A percentile compares a stretch with the other conserved stretches of the same genome.
These are phyloP conservation scores for Gloeostereum incarnatum DNA, from an alignment of 768 basidiomycete species.

Conservation along the genomic window DNA sequence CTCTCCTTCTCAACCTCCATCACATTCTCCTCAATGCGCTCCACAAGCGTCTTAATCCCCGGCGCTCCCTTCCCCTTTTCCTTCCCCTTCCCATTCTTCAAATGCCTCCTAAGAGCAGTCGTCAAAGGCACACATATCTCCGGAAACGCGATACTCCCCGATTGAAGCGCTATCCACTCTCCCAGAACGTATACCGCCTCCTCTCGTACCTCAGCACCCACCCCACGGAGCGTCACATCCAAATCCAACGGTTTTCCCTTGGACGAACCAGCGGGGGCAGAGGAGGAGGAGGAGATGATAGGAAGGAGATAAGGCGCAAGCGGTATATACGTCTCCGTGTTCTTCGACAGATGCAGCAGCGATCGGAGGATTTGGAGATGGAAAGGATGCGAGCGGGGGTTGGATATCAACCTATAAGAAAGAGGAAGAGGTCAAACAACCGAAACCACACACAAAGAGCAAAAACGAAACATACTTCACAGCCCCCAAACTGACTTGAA, in stretches of 20 bases:
- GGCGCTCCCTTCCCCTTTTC: constrained; percentile 51
- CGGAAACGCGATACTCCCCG: constrained; percentile 86
- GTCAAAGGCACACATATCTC: constrained; percentile 80
- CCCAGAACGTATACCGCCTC: constrained; percentile 72
- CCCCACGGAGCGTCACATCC: constrained; percentile 75
- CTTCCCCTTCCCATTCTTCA: constrained; percentile 62
- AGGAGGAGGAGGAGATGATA: constrained; percentile 62
- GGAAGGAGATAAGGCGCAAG: constrained; percentile 82
- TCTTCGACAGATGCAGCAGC: constrained; percentile 73
- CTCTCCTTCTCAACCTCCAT: constrained; percentile 71
- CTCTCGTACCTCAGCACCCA: constrained; percentile 77
- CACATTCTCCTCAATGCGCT: constrained; percentile 79
- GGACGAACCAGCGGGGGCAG: constrained; percentile 70
- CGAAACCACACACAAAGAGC: constrained; percentile 3
- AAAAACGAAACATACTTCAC: constrained; percentile 57
- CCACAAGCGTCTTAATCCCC: constrained; percentile 67
- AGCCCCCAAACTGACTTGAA: constrained; percentile 89
- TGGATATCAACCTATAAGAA: constrained; percentile 69
- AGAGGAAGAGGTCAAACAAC: constrained; percentile 7
- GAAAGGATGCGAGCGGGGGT: constrained; percentile 87
- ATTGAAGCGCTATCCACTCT: constrained; percentile 66
- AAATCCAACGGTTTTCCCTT: constrained; percentile 87
- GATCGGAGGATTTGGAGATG: constrained; percentile 90
- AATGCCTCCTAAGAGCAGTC: constrained; percentile 57
- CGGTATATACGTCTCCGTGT: constrained; percentile 82